Evolutionary conservation across 352 stramenopile genomes (phyloP).

Genomic region (Globisporangium alternatum): DNA sequence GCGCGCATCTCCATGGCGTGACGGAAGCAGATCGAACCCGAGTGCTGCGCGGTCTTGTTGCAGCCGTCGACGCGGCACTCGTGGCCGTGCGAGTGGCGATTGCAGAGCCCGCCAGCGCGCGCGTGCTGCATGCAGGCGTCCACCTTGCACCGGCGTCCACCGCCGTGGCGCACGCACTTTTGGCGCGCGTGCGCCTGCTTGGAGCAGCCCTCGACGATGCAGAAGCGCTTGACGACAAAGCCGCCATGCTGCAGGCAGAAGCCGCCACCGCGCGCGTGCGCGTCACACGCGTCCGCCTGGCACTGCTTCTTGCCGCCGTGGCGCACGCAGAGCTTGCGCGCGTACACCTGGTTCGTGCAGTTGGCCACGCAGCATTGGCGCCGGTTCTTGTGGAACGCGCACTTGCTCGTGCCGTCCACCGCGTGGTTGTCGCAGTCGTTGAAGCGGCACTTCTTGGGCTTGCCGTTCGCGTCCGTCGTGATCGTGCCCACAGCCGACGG

Average conservation of each 20-base stretch:
- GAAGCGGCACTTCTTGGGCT: constrained; percentile 70
- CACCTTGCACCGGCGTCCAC: constrained; percentile 65
- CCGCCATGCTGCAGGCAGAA: constrained; percentile 80
- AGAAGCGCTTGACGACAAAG: constrained; percentile 83
- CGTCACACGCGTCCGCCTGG: constrained; percentile 68
- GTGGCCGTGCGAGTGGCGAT: constrained; percentile 71
- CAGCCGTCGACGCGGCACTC: constrained; percentile 75
- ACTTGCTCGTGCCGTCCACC: constrained; percentile 72
- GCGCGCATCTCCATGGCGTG: constrained; percentile 75
- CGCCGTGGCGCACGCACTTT: constrained; percentile 74
- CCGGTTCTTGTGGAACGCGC: constrained; percentile 82
- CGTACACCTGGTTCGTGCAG: constrained; percentile 85
- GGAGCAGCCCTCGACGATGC: constrained; percentile 73
- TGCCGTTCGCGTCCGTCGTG: constrained; percentile 22
- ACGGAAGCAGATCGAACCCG: constrained; percentile 70
- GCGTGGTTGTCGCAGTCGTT: constrained; percentile 79
- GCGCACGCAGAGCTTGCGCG: constrained; percentile 76
- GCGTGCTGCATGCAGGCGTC: constrained; percentile 76
- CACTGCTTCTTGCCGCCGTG: constrained; percentile 82
- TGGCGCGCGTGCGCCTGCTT: constrained; percentile 76
- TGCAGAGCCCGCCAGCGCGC: constrained; percentile 64
- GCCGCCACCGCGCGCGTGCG: constrained; percentile 62
- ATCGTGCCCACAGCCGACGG: constrained; percentile 7
- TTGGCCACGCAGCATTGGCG: constrained; percentile 75
- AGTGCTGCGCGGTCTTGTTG: constrained; percentile 81